Evolutionary conservation across 202 grass and related monocot genomes (phyloP).

Genomic region (Setaria viridis): DNA sequence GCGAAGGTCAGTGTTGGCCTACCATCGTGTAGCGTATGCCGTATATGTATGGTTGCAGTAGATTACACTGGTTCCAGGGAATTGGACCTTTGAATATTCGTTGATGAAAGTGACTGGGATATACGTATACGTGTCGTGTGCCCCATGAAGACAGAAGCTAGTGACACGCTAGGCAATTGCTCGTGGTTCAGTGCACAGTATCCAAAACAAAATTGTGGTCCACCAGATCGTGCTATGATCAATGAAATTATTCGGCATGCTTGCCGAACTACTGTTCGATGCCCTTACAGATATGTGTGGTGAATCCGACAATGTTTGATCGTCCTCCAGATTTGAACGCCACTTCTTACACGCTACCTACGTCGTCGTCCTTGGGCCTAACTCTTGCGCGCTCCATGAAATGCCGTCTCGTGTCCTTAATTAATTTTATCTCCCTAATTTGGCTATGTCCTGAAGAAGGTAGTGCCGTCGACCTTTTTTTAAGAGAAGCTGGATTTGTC

Average conservation of each 20-base stretch:
- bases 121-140: no score
- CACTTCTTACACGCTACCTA: background rate
- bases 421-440: background rate
- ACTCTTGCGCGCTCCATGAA: background rate
- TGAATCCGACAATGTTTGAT: background rate
- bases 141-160: background rate
- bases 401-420: background rate
- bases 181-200: background rate
- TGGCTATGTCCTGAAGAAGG: background rate
- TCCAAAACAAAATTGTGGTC: no score
- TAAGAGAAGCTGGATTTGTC: no score
- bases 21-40: no score
- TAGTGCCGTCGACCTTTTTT: background rate
- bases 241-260: no score
- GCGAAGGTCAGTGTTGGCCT: no score
- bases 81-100: background rate
- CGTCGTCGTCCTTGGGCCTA: background rate
- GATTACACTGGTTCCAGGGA: background rate
- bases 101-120: background rate
- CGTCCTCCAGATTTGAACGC: background rate
- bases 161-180: background rate
- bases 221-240: no score
- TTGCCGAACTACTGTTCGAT: no score
- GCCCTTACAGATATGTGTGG: no score
- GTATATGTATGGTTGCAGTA: background rate